Conservation (phyloP, 768 basidiomycete species). For the Boletus eberwhitei region DNA sequence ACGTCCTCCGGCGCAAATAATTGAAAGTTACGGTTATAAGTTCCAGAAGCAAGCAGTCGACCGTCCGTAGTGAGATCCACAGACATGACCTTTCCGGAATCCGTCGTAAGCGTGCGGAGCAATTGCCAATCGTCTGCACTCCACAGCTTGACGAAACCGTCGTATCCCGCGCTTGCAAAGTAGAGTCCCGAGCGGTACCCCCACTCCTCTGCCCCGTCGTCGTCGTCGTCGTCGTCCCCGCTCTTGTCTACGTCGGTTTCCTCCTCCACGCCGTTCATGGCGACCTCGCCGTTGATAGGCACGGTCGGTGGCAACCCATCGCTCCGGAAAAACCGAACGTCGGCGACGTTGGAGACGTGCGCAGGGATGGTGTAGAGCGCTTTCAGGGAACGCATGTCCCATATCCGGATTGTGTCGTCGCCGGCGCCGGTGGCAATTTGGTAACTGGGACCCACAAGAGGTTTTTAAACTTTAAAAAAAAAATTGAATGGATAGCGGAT, state of each 20-base stretch:
- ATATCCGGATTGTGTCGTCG: slow-evolving; percentile 97
- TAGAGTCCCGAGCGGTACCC: slow-evolving; percentile 85
- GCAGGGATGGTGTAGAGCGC: slow-evolving; percentile 96
- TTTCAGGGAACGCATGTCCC: slow-evolving; percentile 94
- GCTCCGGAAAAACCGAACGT: slow-evolving; percentile 89
- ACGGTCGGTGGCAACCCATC: slow-evolving; percentile 49
- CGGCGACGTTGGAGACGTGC: slow-evolving; percentile 91
- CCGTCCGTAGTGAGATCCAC: slow-evolving; percentile 88
- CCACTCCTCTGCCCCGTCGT: slow-evolving; percentile 54
- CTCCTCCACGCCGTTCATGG: slow-evolving; percentile 47
- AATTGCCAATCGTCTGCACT: slow-evolving; percentile 98
- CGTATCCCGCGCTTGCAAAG: slow-evolving; percentile 91
- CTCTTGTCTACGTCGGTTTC: slow-evolving; percentile 30
- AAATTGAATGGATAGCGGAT: not conserved
- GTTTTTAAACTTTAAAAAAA: not conserved
- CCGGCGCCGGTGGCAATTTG: slow-evolving; percentile 97
- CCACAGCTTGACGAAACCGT: slow-evolving; percentile 95
- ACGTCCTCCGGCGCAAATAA: slow-evolving; percentile 79
- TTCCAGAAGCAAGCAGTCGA: slow-evolving; percentile 81
- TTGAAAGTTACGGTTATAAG: slow-evolving; percentile 93
- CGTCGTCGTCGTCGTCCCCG: slow-evolving; percentile 29
- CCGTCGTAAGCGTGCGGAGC: slow-evolving; percentile 82
- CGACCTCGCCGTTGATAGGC: slow-evolving; percentile 39
- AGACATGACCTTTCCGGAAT: slow-evolving; percentile 98
- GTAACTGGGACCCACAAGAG: slow-evolving; percentile 52